phyloP scores from a whole-genome alignment of 495 filamentous ascomycete genomes.

The Cladorrhinum samala region DNA sequence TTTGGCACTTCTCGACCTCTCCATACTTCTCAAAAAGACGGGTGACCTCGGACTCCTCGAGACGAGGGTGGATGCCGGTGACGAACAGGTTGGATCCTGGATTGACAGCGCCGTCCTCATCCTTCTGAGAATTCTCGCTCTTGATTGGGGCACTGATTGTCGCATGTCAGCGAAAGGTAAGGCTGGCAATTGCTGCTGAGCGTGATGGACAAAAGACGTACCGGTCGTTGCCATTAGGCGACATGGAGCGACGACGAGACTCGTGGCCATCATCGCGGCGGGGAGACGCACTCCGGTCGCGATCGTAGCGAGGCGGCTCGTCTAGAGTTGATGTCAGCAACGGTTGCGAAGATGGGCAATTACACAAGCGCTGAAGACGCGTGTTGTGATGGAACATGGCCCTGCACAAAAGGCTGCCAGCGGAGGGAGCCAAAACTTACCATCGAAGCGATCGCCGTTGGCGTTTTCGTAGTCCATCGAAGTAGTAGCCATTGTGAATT shows the following conservation, averaged over 20 bases:
- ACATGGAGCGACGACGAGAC: conserved; percentile 68
- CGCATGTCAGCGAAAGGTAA: background rate
- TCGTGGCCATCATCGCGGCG: conserved; percentile 66
- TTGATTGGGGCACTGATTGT: conserved; percentile 21
- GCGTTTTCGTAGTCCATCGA: conserved; percentile 83
- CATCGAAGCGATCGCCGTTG: conserved; percentile 73
- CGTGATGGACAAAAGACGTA: conserved; percentile 40
- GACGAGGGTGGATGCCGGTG: conserved; percentile 92
- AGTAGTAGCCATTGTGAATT: conserved; percentile 45
- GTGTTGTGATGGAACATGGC: no score
- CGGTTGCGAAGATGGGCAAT: background rate
- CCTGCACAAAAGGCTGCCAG: background rate
- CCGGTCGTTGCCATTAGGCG: conserved; percentile 65
- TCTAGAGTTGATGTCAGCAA: conserved; percentile 40
- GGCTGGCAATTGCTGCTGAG: background rate
- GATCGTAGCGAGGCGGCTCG: conserved; percentile 67
- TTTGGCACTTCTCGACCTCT: conserved; percentile 97
- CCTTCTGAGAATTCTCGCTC: conserved; percentile 42
- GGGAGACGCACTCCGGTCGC: conserved; percentile 87
- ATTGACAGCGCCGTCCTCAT: conserved; percentile 78
- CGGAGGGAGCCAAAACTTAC: conserved; percentile 44
- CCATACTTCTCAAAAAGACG: conserved; percentile 98
- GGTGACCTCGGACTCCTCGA: conserved; percentile 83
- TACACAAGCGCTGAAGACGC: no score
- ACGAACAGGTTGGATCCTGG: conserved; percentile 98